A percentile compares a stretch with the other conserved stretches of the same genome.
phyloP scores from a whole-genome alignment of 2,329 filamentous ascomycete genomes.

The Gliomastix tumulicola region DNA sequence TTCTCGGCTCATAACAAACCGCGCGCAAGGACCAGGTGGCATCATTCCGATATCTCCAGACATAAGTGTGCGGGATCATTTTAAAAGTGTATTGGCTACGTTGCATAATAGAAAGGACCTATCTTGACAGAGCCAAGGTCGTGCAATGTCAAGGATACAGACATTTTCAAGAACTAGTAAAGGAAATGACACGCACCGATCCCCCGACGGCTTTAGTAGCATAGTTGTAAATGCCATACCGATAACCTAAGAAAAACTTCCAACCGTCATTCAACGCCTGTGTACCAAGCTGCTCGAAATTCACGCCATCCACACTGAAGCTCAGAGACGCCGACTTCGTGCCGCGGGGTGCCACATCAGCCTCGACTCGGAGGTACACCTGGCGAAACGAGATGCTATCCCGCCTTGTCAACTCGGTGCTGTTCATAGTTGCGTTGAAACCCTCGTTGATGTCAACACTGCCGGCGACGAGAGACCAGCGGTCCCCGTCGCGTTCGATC shows the following conservation, averaged over 20 bases:
- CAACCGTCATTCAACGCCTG: slow-evolving; percentile 27
- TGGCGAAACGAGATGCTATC: slow-evolving; percentile 7
- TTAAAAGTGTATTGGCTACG: no score
- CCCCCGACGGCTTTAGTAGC: slow-evolving; percentile 27
- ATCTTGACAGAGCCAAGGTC: no score
- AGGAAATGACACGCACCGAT: slow-evolving; percentile 4
- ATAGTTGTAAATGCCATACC: slow-evolving; percentile 41
- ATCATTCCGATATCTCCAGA: no score
- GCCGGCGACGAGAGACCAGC: slow-evolving; percentile 15
- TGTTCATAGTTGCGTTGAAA: background rate
- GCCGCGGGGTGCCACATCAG: slow-evolving; percentile 10
- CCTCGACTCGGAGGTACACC: slow-evolving; percentile 9
- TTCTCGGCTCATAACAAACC: no score
- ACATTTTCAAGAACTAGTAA: no score
- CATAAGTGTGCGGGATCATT: no score
- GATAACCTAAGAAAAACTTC: slow-evolving; percentile 39
- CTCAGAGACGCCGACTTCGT: slow-evolving; percentile 11
- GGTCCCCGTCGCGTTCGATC: slow-evolving; percentile 25
- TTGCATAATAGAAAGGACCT: no score
- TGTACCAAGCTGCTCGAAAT: slow-evolving; percentile 26
- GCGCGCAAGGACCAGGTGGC: no score
- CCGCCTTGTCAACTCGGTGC: background rate
- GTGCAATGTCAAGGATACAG: no score
- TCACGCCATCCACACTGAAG: slow-evolving; percentile 35
- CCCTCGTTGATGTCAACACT: slow-evolving; percentile 16